phyloP scores from a whole-genome alignment of 1,139 yeast species.

The Saccharomyces pastorianus region DNA sequence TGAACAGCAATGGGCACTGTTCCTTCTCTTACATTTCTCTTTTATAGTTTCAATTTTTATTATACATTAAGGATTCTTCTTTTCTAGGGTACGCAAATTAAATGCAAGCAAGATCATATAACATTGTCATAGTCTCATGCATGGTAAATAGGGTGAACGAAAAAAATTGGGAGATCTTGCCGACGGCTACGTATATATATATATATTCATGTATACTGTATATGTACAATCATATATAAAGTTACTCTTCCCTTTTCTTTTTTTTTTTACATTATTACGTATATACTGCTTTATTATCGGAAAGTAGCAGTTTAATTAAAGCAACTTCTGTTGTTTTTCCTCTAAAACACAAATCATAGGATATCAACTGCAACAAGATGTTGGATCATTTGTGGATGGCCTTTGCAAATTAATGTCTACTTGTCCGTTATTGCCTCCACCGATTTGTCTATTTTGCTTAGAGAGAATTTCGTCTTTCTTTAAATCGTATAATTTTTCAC shows the following conservation, averaged over 20 bases:
- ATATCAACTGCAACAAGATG: conserved; percentile 32
- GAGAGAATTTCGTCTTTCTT: conserved; percentile 24
- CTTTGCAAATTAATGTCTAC: conserved; percentile 38
- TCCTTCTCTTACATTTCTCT: neutral
- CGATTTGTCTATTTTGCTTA: conserved; percentile 19
- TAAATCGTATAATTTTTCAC: conserved; percentile 44
- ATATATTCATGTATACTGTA: neutral
- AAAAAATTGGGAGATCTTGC: neutral
- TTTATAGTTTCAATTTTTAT: neutral
- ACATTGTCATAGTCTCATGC: neutral
- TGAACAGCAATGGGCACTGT: neutral
- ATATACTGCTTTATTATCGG: neutral
- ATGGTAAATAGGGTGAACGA: neutral
- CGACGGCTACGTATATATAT: neutral
- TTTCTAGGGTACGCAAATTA: neutral
- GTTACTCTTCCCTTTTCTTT: neutral
- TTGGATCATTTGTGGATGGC: conserved; percentile 41
- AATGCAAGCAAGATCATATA: neutral
- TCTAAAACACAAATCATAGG: neutral
- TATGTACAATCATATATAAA: neutral
- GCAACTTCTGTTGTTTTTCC: neutral
- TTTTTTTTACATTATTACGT: neutral
- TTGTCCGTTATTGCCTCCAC: conserved; percentile 11
- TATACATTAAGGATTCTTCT: neutral
- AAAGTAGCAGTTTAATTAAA: neutral